Base-by-base conservation (phyloP, 2,329 filamentous ascomycete species). In the Nigrograna mackinnonii region DNA sequence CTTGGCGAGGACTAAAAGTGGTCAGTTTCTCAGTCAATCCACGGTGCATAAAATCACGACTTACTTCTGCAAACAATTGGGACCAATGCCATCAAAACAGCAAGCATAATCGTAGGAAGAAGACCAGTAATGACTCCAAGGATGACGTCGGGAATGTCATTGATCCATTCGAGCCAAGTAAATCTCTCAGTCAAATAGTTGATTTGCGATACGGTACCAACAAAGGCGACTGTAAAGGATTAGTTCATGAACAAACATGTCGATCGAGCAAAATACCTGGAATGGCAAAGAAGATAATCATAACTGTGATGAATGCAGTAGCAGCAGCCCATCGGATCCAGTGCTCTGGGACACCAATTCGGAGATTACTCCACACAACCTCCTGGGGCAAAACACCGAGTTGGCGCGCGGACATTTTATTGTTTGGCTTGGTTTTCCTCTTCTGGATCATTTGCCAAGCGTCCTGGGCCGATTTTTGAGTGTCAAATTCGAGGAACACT, bases 401-500 rank as follows among this genome's bases (percentile, higher is more conserved):
- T 22, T 70, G 67, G 5, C 69, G 69, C 35, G 72, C 69, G 22
- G 64, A 43, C 24, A 74, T 53, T 39, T 64, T 64, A 17, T 49
- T 54, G 45, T 66, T 62, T 19, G 63, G 64, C 47, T 58, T 64
- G 18, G 54, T 62, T 54, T 66, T 66, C 31, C 54, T 45, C 28
- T 47, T 46, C 54, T 71, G 45, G 62, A 67, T 67, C 58, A 87
- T 82, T 67, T 96, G 90, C 69, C 83, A 91, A 14, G 92, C 92
- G 38, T 83, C 79, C 67, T 97, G 91, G 6, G 94, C 94, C 44
- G 87, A 86, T 43, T 84, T 81, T 67, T 96, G 91, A 4, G 79
- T 83, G 45, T 82, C 78, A 59, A 96, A 99, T 62, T 96, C 89
- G 46, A 97, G 82, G 61, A 99, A 97, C 5, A 94, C 87, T 14